Evolutionary conservation across 2,329 filamentous ascomycete genomes (phyloP).

Genomic region (Trichocomaceae sp.): DNA sequence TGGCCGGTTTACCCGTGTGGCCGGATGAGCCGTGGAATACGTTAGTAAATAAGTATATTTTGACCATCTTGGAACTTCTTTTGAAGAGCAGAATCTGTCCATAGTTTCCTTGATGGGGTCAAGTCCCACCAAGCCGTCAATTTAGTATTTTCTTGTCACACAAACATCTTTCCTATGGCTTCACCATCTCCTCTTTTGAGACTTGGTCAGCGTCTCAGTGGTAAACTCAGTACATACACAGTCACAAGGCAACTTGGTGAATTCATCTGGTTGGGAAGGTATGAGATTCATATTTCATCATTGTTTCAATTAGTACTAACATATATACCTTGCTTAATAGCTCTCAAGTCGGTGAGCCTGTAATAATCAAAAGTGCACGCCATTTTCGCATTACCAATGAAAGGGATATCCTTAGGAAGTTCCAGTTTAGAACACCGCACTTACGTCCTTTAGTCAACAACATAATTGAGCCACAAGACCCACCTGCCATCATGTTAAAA

Average conservation of each 20-base stretch:
- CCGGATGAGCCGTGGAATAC: too few species aligned
- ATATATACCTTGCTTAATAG: neutral
- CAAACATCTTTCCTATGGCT: too few species aligned
- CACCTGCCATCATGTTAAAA: slow-evolving; percentile 12
- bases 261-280: slow-evolving; percentile 10
- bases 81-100: too few species aligned
- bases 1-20: too few species aligned
- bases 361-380: slow-evolving; percentile 11
- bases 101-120: too few species aligned
- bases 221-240: slow-evolving; percentile 8
- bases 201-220: slow-evolving; percentile 4
- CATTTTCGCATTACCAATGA: slow-evolving; percentile 12
- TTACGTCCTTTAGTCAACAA: slow-evolving; percentile 12
- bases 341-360: slow-evolving; percentile 1
- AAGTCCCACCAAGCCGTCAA: too few species aligned
- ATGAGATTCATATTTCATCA: neutral
- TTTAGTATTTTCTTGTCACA: too few species aligned
- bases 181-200: too few species aligned
- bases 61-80: too few species aligned
- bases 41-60: too few species aligned
- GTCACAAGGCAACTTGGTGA: slow-evolving; percentile 10
- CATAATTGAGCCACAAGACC: slow-evolving; percentile 8
- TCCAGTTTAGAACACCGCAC: slow-evolving; percentile 10
- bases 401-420: slow-evolving; percentile 8
- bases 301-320: too few species aligned